Percentiles rank a stretch among this genome's conserved stretches.
Evolutionary conservation across 495 filamentous ascomycete genomes (phyloP).

Genomic region (Aspergillus cristatus): DNA sequence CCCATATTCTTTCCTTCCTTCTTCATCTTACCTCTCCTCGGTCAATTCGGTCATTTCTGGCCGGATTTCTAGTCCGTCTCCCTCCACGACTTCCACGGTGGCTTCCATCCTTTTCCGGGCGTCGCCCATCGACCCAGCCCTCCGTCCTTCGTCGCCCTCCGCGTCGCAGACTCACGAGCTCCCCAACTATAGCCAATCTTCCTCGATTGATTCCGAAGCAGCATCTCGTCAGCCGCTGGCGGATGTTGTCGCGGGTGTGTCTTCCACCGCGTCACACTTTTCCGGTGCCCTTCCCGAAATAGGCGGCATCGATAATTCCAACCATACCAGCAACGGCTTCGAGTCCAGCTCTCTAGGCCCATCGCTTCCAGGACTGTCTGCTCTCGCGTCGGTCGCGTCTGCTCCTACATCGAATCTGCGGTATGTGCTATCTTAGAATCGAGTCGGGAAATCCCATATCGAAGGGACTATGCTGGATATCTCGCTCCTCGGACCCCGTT

Average conservation of each 20-base stretch:
- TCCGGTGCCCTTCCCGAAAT: slow-evolving; percentile 28
- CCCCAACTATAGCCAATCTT: slow-evolving; percentile 19
- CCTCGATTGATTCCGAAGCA: slow-evolving; percentile 13
- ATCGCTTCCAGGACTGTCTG: slow-evolving; percentile 50
- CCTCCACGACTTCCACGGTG: slow-evolving; percentile 35
- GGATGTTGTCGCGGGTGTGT: slow-evolving; percentile 19
- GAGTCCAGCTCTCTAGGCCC: slow-evolving; percentile 23
- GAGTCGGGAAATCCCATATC: too few relatives aligned
- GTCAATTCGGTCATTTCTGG: slow-evolving; percentile 26
- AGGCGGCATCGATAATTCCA: slow-evolving; percentile 14
- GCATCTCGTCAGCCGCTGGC: slow-evolving; percentile 13
- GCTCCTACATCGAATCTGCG: slow-evolving; percentile 56
- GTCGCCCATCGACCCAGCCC: slow-evolving; percentile 48
- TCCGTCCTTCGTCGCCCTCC: slow-evolving; percentile 36
- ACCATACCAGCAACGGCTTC: slow-evolving; percentile 15
- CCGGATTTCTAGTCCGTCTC: slow-evolving; percentile 30
- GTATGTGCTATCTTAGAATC: slow-evolving; percentile 34
- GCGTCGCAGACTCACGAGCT: slow-evolving; percentile 31
- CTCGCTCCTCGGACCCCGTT: too few relatives aligned
- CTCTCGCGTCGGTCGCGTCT: slow-evolving; percentile 54
- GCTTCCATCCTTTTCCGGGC: slow-evolving; percentile 45
- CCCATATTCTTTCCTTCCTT: too few relatives aligned
- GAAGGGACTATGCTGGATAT: background rate
- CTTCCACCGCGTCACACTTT: slow-evolving; percentile 29
- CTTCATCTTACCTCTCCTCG: background rate